phyloP scores from a whole-genome alignment of 192 early-diverging fungal species.

The Backusella westeae region DNA sequence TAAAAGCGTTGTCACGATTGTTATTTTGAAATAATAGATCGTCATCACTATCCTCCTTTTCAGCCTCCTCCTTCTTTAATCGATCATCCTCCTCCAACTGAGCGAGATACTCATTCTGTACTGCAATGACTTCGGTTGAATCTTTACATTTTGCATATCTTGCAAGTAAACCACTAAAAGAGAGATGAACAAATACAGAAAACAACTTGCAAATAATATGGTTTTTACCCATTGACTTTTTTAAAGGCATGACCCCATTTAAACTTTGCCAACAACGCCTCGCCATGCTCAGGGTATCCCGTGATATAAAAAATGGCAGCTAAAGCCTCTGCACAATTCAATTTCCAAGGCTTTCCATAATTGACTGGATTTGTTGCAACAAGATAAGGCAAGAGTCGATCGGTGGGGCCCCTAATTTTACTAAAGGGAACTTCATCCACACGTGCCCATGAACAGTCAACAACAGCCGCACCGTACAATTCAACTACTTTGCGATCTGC shows the following conservation, averaged over 20 bases:
- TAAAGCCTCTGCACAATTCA: slow-evolving; percentile 98
- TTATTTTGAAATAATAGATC: slow-evolving; percentile 49
- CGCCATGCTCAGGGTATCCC: slow-evolving; percentile 65
- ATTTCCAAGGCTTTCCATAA: slow-evolving; percentile 93
- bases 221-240: slow-evolving; percentile 75
- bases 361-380: slow-evolving; percentile 97
- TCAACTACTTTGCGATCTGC: slow-evolving; percentile 79
- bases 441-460: slow-evolving; percentile 98
- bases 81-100: slow-evolving; percentile 64
- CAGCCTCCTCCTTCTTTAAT: slow-evolving; percentile 32
- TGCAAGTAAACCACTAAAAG: slow-evolving; percentile 62
- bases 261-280: slow-evolving; percentile 81
- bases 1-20: slow-evolving; percentile 46
- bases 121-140: slow-evolving; percentile 67
- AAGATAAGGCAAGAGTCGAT: slow-evolving; percentile 89
- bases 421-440: slow-evolving; percentile 93
- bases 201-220: too few relatives aligned
- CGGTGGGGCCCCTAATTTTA: slow-evolving; percentile 79
- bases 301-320: slow-evolving; percentile 92
- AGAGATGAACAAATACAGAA: too few relatives aligned
- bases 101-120: slow-evolving; percentile 80
- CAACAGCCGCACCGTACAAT: slow-evolving; percentile 81
- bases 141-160: slow-evolving; percentile 76
- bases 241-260: slow-evolving; percentile 95
- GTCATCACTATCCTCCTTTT: slow-evolving; percentile 31